phyloP scores from a whole-genome alignment of 1,284 basidiomycete species.

The Marasmius oreades region DNA sequence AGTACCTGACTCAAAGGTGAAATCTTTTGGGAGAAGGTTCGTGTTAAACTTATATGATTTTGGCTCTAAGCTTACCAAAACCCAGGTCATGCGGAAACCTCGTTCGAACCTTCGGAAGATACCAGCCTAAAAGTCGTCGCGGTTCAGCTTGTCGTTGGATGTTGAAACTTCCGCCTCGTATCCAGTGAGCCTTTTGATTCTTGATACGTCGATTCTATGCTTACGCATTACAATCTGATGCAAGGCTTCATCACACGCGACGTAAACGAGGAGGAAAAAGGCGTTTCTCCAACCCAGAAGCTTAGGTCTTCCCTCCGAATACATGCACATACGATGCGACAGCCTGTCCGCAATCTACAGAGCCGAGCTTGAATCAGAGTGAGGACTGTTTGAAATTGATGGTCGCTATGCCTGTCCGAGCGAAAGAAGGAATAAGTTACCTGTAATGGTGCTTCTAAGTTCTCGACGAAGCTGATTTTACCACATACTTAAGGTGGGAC shows the following conservation, averaged over 20 bases:
- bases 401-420: neutral
- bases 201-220: too few species aligned
- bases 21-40: too few species aligned
- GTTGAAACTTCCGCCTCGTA: too few species aligned
- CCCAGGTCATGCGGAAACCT: too few species aligned
- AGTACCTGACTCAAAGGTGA: too few species aligned
- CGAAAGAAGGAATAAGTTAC: neutral
- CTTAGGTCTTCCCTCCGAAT: neutral
- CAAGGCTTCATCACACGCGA: neutral
- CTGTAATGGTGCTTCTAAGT: constrained; percentile 4
- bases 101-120: too few species aligned
- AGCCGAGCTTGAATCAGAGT: neutral
- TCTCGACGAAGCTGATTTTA: neutral
- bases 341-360: neutral
- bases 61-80: too few species aligned
- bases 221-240: too few species aligned
- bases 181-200: too few species aligned
- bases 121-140: too few species aligned
- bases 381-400: constrained; percentile 7
- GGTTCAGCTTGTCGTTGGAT: too few species aligned
- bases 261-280: neutral
- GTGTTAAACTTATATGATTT: too few species aligned
- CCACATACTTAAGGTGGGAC: neutral
- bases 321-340: neutral
- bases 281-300: constrained; percentile 1